Evolutionary conservation across 768 basidiomycete genomes (phyloP).

Genomic region (Pleurotus pulmonarius): DNA sequence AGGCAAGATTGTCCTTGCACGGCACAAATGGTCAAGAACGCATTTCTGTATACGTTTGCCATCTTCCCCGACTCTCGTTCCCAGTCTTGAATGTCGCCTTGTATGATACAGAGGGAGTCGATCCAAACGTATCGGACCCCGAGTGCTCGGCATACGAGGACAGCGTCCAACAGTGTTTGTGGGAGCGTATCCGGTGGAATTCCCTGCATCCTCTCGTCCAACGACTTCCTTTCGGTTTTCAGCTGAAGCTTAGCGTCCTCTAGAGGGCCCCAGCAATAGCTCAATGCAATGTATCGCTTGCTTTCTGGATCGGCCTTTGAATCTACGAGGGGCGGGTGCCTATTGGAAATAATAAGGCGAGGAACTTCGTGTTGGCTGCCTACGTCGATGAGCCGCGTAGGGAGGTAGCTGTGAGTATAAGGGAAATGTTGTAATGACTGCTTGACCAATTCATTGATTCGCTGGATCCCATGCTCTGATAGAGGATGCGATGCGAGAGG

Average conservation of each 20-base stretch:
- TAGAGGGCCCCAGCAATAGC: not conserved
- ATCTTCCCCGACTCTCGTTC: not conserved
- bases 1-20: not conserved
- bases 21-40: not conserved
- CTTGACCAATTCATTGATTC: not conserved
- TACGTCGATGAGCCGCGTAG: not conserved
- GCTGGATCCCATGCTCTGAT: not conserved
- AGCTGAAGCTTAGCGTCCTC: not conserved
- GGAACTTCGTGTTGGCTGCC: not conserved
- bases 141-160: not conserved
- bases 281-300: not conserved
- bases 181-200: not conserved
- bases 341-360: not conserved
- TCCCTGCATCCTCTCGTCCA: not conserved
- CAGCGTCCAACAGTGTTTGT: not conserved
- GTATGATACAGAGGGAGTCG: not conserved
- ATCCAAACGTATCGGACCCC: not conserved
- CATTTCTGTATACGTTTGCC: slow-evolving; percentile 1
- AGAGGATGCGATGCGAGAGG: not conserved
- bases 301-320: not conserved
- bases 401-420: not conserved
- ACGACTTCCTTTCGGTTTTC: not conserved
- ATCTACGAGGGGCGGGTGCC: not conserved
- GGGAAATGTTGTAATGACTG: not conserved
- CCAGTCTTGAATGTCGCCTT: not conserved